Evolutionary conservation across 179 eudicot species (phyloP), one percentile per base, ranked within the genome.

Genomic region (Spergularia azorica): DNA sequence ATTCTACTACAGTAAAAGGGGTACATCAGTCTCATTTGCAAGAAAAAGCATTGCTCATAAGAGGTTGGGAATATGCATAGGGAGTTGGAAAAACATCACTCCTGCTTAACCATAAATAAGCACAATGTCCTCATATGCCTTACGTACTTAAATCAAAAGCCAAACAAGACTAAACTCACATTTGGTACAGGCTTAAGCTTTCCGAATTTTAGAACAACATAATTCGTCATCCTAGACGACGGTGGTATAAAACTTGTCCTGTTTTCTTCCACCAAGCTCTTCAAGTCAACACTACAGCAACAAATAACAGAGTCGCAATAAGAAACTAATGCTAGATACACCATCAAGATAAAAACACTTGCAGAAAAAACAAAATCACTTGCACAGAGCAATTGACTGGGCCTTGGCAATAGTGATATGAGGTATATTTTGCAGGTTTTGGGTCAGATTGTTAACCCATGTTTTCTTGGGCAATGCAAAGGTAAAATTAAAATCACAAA

Each of bases 141-240:
- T 7, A 50, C 36, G 16, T 52, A 51, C 59, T 72, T 43, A 41
- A 65, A 81, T 36, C 17, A 6, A 9, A 57, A 54, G 76, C 59
- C 32, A 59, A 39, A 10, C 26, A 57, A 0, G 17, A 57, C 21
- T 21, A 18, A 81, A 86, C 93, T 88, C 78, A 92, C 95, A 82
- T 84, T 80, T 60, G 80, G 83, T 62, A 82, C 87, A 72, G 87
- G 79, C 69, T 86, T 90, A 41, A 77, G 81, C 76, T 85, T 77
- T 38, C 97, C 92, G 73, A 90, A 92, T 76, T 85, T 83, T 74
- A 92, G 73, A 39, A 92, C 93, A 18, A 87, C 90, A 73, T 90
- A 92, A 67, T 92, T 92, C 39, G 97, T 88, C 90, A 89, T 90
- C 51, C 95, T 89, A 32, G 95, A 92, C 0, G 90, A 73, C 17